These are phyloP conservation scores for Neonectria ditissima DNA, from an alignment of 2,329 filamentous ascomycete genomes.

Conservation along the genomic window DNA sequence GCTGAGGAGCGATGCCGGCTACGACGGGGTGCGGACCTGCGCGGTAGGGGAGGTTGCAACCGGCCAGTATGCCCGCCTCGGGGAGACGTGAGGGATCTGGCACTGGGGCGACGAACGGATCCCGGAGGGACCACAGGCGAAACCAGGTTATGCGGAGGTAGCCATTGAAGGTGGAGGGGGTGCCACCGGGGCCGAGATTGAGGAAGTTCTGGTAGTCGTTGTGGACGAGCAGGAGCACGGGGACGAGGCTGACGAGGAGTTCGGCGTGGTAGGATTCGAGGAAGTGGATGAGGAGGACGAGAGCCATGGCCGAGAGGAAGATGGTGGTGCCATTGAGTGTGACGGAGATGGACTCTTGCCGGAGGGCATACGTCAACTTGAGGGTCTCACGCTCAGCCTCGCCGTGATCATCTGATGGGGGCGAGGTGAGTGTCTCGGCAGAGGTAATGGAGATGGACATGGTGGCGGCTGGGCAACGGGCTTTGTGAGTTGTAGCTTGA, in stretches of 20 bases:
- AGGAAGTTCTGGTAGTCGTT: constrained; percentile 83
- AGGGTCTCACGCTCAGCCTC: constrained; percentile 39
- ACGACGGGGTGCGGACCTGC: constrained; percentile 73
- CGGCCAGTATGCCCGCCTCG: constrained; percentile 68
- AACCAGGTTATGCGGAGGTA: constrained; percentile 81
- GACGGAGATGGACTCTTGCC: constrained; percentile 64
- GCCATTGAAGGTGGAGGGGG: constrained; percentile 77
- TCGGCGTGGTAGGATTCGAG: constrained; percentile 61
- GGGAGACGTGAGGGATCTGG: constrained; percentile 65
- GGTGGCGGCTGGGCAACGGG: neutral
- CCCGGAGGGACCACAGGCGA: constrained; percentile 75
- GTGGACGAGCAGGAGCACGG: constrained; percentile 65
- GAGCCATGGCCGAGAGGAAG: constrained; percentile 56
- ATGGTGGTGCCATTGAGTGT: constrained; percentile 65
- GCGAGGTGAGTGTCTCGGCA: constrained; percentile 40
- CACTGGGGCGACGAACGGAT: constrained; percentile 73
- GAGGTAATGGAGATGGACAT: constrained; percentile 47
- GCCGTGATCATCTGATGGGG: constrained; percentile 35
- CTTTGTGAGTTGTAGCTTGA: neutral
- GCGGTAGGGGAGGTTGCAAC: constrained; percentile 68
- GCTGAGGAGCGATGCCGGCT: constrained; percentile 83
- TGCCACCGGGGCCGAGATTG: constrained; percentile 82
- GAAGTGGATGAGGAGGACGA: constrained; percentile 66
- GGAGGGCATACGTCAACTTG: constrained; percentile 37
- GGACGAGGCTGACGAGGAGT: constrained; percentile 62